Base-by-base conservation (phyloP, 768 basidiomycete species). In the Suillus subluteus region DNA sequence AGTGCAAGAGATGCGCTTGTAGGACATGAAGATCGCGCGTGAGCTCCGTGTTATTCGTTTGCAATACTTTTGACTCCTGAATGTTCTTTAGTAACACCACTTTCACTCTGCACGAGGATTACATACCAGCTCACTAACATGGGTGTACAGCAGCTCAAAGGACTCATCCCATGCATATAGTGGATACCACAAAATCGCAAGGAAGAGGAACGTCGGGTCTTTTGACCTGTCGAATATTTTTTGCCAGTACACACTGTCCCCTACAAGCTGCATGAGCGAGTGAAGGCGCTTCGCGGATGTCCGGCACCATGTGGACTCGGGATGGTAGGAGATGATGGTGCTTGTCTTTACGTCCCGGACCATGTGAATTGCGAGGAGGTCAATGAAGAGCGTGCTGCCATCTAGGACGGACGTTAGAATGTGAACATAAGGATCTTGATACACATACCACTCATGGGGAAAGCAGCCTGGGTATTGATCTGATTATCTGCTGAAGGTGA, bases 101-200 rank as follows among this genome's bases (percentile, higher is more conserved):
- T 30, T 65, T 13, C 4, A 3, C 15, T 50, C 7, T 3, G 4
- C 5, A 58, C 13, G 15, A 3, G 12, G 18, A 41, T 6, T 35
- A 75, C 84, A 56, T 72, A 87, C 86, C 80, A 88, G 71, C 37
- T 67, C 74, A 66, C 82, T 82, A 32, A 88, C 82, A 67, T 88
- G 84, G 13, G 72, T 66, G 68, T 85, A 87, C 35, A 88, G 72
- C 6, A 73, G 69, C 71, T 88, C 87, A 40, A 88, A 79, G 4
- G 85, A 76, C 70, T 88, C 87, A 64, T 88, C 88, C 86, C 88
- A 88, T 1, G 86, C 80, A 69, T 88, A 88, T 26, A 88, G 74
- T 0, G 85, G 82, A 69, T 87, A 87, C 88, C 88, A 88, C 55
- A 88, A 73, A 37, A 83, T 76, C 55, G 83, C 79, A 5, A 88